Evolutionary conservation across 208 protist genomes (phyloP), one percentile per base, ranked within the genome.

Genomic region (Leptomonas pyrrhocoris): DNA sequence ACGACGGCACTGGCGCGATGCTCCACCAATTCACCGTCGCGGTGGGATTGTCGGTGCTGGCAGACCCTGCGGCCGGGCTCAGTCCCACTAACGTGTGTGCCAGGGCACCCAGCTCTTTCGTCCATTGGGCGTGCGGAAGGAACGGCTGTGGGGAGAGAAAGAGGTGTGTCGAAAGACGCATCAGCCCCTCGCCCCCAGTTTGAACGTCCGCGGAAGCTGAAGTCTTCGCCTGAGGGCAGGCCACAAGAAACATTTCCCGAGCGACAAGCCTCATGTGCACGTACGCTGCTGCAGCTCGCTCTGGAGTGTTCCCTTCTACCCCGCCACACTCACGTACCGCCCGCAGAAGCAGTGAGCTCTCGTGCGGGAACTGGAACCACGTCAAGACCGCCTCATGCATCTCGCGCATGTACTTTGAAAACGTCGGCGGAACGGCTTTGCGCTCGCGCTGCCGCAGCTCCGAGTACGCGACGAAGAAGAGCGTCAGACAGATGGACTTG

Each of bases 391-490:
- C 62, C 13, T 43, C 62, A 54, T 94, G 85, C 31, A 71, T 57
- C 23, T 68, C 51, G 2, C 77, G 36, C 60, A 94, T 79, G 68
- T 85, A 94, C 28, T 63, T 40, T 1, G 80, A 73, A 69, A 96
- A 94, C 34, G 59, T 61, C n/a, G 3, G 18, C 36, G 59, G 69
- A 30, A 71, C 9, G 16, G 74, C 40, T 1, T 83, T 57, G 3
- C 7, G 42, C 4, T 75, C 50, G 19, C 92, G 87, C 63, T 90
- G 88, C 40, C 77, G 82, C 34, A 96, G 80, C 62, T 96, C 92
- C 27, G 80, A 50, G 65, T 93, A 90, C 6, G 88, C 85, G 15
- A 94, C 81, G 62, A 93, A 86, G 43, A 94, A 60, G 15, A 96
- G 51, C 57, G 80, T 85, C 13, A 96, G 70, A 12, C 74, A 81